Evolutionary conservation across 768 basidiomycete species (phyloP), one percentile per base, ranked within the genome.

Genomic region (Russula virescens): DNA sequence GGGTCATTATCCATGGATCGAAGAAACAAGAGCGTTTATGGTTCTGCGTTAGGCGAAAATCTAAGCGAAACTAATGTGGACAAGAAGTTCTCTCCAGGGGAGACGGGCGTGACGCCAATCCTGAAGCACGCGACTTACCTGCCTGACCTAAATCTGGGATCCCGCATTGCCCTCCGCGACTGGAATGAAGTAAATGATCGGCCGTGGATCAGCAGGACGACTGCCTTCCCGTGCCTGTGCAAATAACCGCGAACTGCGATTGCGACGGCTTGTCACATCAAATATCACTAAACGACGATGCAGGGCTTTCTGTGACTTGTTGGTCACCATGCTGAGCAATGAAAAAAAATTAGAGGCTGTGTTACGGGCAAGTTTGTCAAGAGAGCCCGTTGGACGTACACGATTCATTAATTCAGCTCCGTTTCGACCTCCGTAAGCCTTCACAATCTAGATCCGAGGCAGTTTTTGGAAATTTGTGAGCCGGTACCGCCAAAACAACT

Each of bases 131-230:
- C 61, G 64, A 62, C 55, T 43, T 40, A 40, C n/a, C 45, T 46
- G 43, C 34, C 25, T 19, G 58, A 23, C 38, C 58, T 52, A 61
- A 64, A 48, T 64, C 59, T 60, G 21, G 63, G 59, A 61, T 52
- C 40, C 40, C 54, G 42, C 43, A 63, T 60, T 53, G 45, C 52
- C 58, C 58, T 60, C 63, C 57, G 62, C 53, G 58, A 64, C 58
- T 47, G 52, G 55, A 43, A 64, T 57, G 61, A 63, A 65, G 55
- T 49, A 57, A 52, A 54, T 57, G 64, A 66, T 66, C 64, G 64
- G 56, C 64, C 46, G 50, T 58, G 64, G 61, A 62, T 52, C 61
- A 58, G 42, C 57, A 58, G 51, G 28, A 42, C 49, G 35, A 61
- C 48, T 23, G 61, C 54, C 54, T 43, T 56, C 42, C 55, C 40